These are phyloP conservation scores for Mesembryanthemum crystallinum DNA, from an alignment of 148 eudicot species.

Conservation along the genomic window DNA sequence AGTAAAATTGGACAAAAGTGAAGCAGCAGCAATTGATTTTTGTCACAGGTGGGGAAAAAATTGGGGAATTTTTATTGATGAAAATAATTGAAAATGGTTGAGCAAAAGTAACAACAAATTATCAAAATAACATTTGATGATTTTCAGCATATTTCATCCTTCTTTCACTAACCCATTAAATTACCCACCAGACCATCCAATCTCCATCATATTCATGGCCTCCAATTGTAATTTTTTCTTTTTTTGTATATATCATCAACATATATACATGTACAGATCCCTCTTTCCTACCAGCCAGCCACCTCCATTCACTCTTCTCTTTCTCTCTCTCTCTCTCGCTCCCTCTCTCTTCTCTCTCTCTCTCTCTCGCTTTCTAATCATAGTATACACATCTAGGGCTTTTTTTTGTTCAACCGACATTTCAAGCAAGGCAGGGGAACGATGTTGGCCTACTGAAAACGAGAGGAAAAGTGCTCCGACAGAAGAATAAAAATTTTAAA, in stretches of 20 bases:
- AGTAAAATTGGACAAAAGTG: no score
- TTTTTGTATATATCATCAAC: constrained; percentile 45
- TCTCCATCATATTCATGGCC: constrained; percentile 23
- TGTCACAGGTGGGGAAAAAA: constrained; percentile 24
- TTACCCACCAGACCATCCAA: constrained; percentile 41
- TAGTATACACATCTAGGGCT: constrained; percentile 22
- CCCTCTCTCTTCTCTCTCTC: neutral
- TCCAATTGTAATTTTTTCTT: constrained; percentile 24
- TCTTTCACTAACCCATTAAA: constrained; percentile 42
- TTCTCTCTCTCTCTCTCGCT: constrained; percentile 1
- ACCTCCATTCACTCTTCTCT: constrained; percentile 4
- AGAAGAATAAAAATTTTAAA: neutral
- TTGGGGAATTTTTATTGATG: constrained; percentile 42
- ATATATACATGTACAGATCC: constrained; percentile 55
- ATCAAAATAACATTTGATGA: constrained; percentile 24
- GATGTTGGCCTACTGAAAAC: constrained; percentile 18
- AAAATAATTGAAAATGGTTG: constrained; percentile 36
- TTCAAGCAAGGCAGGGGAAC: constrained; percentile 10
- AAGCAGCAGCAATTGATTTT: neutral
- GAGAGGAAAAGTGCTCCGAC: constrained; percentile 3
- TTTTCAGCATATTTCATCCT: constrained; percentile 39
- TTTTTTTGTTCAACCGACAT: neutral
- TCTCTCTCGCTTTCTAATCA: constrained; percentile 5
- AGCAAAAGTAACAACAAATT: constrained; percentile 34
- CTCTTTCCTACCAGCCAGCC: constrained; percentile 30